Evolutionary conservation across 352 stramenopile genomes (phyloP).

Genomic region (Globisporangium uncinulatum): DNA sequence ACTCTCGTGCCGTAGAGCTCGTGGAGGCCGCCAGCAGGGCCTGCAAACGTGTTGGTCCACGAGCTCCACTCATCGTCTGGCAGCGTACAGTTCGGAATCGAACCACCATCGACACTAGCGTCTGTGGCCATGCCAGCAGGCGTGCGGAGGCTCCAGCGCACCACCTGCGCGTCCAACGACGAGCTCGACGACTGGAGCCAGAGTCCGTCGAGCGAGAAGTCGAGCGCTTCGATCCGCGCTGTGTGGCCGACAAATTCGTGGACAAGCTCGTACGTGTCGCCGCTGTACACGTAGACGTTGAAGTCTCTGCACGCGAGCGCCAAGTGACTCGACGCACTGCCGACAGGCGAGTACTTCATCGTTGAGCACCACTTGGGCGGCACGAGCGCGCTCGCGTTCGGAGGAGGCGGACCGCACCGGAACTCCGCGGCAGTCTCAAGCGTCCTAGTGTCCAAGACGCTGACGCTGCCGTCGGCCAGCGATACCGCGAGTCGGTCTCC

Average conservation of each 20-base stretch:
- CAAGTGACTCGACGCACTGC: slow-evolving; percentile 18
- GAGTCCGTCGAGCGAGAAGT: slow-evolving; percentile 52
- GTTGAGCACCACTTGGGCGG: slow-evolving; percentile 43
- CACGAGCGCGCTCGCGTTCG: slow-evolving; percentile 3
- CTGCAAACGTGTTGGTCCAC: slow-evolving; percentile 48
- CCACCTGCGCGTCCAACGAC: slow-evolving; percentile 44
- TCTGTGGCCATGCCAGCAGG: slow-evolving; percentile 1
- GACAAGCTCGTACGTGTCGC: slow-evolving; percentile 31
- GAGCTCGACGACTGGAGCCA: slow-evolving; percentile 68
- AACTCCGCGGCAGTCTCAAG: slow-evolving; percentile 19
- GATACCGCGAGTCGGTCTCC: slow-evolving; percentile 38
- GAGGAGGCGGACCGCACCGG: slow-evolving; percentile 6
- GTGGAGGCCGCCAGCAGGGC: slow-evolving; percentile 38
- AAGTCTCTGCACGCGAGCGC: slow-evolving; percentile 60
- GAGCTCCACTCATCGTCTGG: slow-evolving; percentile 40
- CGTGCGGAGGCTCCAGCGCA: slow-evolving; percentile 54
- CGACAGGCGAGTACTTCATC: slow-evolving; percentile 41
- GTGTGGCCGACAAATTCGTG: slow-evolving; percentile 67
- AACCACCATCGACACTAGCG: not conserved
- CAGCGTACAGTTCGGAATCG: slow-evolving; percentile 15
- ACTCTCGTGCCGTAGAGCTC: slow-evolving; percentile 28
- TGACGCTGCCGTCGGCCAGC: slow-evolving; percentile 28
- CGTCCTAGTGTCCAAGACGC: slow-evolving; percentile 29
- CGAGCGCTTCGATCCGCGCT: slow-evolving; percentile 47
- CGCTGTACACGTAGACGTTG: slow-evolving; percentile 68